These are phyloP conservation scores for Pestalotiopsis sp. DNA, from an alignment of 2,329 filamentous ascomycete species.

Conservation along the genomic window DNA sequence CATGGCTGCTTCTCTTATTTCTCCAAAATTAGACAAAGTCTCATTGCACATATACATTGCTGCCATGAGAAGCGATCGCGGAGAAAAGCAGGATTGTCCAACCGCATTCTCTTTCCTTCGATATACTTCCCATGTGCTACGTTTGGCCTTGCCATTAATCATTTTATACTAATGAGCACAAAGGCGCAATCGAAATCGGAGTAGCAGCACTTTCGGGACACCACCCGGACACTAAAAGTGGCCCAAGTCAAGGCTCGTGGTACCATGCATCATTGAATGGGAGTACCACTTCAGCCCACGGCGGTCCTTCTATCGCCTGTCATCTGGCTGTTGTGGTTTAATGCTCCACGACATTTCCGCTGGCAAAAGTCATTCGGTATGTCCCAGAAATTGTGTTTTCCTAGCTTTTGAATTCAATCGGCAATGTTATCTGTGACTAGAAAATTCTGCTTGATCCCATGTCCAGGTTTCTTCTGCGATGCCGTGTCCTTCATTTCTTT, in stretches of 20 bases:
- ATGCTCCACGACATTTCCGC: not conserved
- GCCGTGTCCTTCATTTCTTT: not conserved
- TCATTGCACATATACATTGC: not conserved
- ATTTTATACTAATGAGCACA: not conserved
- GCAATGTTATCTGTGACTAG: not conserved
- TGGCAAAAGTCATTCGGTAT: not conserved
- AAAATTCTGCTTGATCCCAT: not conserved
- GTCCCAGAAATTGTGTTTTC: not conserved
- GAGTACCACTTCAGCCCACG: too few relatives aligned
- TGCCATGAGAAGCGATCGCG: not conserved
- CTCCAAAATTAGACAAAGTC: not conserved
- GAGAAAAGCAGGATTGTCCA: not conserved
- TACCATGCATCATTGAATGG: not conserved
- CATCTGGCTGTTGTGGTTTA: not conserved
- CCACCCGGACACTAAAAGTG: not conserved
- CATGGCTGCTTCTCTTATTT: not conserved
- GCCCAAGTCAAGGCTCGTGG: not conserved
- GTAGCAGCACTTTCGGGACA: not conserved
- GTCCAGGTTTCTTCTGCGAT: not conserved
- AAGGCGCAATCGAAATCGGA: not conserved
- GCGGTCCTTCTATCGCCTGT: not conserved
- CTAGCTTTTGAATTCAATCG: not conserved
- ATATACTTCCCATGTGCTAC: not conserved
- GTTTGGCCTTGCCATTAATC: not conserved
- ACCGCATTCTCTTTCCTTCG: not conserved